A percentile compares a stretch with the other conserved stretches of the same genome.
These are phyloP conservation scores for Chlamydomonas sphaeroides DNA, from an alignment of 139 green algal genomes.

Conservation along the genomic window DNA sequence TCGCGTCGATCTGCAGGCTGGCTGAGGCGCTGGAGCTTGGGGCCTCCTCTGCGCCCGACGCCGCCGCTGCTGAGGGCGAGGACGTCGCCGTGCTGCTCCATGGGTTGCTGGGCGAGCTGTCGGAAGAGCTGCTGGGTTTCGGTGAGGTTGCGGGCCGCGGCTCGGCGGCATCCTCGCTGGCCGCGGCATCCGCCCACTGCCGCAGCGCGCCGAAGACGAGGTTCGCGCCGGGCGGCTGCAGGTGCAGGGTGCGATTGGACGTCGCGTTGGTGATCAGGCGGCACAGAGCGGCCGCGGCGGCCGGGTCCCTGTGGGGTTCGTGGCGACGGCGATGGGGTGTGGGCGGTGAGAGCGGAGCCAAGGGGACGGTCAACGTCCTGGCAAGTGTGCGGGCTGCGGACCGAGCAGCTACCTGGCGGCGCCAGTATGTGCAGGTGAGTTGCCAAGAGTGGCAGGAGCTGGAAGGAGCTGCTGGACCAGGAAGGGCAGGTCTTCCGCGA, in stretches of 20 bases:
- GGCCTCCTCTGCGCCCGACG: not conserved
- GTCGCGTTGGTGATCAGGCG: conserved; percentile 23
- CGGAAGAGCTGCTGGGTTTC: too few species aligned
- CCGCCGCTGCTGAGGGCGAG: too few species aligned
- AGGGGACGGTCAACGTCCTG: too few species aligned
- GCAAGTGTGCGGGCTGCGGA: not conserved
- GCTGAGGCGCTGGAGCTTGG: not conserved
- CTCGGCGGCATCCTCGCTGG: too few species aligned
- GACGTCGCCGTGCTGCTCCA: not conserved
- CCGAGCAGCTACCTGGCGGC: not conserved
- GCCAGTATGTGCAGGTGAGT: too few species aligned
- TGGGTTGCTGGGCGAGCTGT: too few species aligned
- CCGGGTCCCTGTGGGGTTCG: not conserved
- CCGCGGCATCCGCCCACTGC: conserved; percentile 30
- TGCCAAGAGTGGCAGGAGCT: not conserved
- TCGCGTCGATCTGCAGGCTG: conserved; percentile 43
- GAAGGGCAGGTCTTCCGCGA: conserved; percentile 48
- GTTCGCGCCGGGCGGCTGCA: conserved; percentile 39
- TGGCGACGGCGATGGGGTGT: not conserved
- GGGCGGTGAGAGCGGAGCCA: not conserved
- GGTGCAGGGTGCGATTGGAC: not conserved
- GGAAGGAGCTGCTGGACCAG: conserved; percentile 41
- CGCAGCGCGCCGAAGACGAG: conserved; percentile 35
- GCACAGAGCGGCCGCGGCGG: conserved; percentile 10
- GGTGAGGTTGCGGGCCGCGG: too few species aligned